Evolutionary conservation across 768 basidiomycete genomes (phyloP), one percentile per base, ranked within the genome.

Genomic region (Tricholoma saponaceum): DNA sequence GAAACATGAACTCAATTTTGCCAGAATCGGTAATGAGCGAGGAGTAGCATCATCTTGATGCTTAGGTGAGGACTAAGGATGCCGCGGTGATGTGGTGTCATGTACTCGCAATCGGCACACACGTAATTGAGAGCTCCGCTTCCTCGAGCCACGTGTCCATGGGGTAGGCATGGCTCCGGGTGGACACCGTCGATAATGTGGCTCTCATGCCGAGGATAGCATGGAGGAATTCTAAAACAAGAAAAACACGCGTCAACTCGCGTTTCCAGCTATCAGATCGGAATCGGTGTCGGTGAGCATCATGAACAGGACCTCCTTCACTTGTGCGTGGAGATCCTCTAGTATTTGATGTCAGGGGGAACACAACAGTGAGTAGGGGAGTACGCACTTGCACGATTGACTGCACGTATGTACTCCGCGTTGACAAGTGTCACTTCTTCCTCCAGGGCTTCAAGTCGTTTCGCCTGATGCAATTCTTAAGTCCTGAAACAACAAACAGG

Each of bases 311-410:
- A 84, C 75, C 16, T 83, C 83, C 1, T 85, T 76, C 10, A 88
- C 78, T 63, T 88, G 85, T 0, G 70, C 64, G 59, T 87, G 85
- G 0, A 90, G 71, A 26, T 76, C 75, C 65, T 85, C 88, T 89
- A 58, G 52, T 10, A 39, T n/a, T 33, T 16, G 23, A 33, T 4
- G n/a, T 26, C 4, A 51, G 33, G 18, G 51, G 13, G 12, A 23
- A 39, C 28, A 8, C 51, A 20, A 57, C 9, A 46, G 9, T 50
- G 13, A 46, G 56, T 37, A 35, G 52, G 5, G 8, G 23, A 43
- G 20, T 8, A 81, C 89, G 67, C 52, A 92, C 92, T 92, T 1
- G 92, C 87, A 56, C 89, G 84, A 55, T 82, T 76, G 2, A 95
- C 83, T 1, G 90, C 90, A 23, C 74, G 75, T 6, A 79, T 69